phyloP scores from a whole-genome alignment of 1,284 basidiomycete genomes.

The Acaromyces ingoldii region DNA sequence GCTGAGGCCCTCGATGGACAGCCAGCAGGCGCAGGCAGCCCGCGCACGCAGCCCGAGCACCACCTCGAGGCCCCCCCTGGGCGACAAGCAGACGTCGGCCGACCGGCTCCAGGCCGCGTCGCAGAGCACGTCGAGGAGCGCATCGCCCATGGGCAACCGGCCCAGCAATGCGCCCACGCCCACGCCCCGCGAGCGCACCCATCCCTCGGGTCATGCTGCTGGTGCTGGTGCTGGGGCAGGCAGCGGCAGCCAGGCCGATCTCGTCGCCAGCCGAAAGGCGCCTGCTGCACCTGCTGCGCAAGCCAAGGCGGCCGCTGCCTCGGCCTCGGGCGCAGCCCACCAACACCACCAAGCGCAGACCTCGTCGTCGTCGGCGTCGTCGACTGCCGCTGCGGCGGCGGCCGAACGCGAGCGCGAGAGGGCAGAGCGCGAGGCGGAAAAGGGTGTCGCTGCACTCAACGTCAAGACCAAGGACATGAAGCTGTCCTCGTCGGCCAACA shows the following conservation, averaged over 20 bases:
- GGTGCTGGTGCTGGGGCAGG: neutral
- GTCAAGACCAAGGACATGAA: constrained; percentile 48
- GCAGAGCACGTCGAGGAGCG: constrained; percentile 1
- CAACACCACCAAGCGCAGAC: too few relatives aligned
- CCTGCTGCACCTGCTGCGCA: constrained; percentile 26
- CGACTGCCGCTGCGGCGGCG: neutral
- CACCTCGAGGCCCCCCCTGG: neutral
- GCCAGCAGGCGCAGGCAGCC: too few relatives aligned
- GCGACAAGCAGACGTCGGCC: too few relatives aligned
- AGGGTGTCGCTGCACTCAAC: constrained; percentile 28
- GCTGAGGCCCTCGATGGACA: too few relatives aligned
- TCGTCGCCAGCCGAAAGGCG: constrained; percentile 39
- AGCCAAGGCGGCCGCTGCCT: neutral
- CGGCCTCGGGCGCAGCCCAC: neutral
- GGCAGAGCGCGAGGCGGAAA: constrained; percentile 6
- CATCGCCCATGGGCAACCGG: constrained; percentile 1
- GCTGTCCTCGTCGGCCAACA: constrained; percentile 16
- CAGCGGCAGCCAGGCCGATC: constrained; percentile 11
- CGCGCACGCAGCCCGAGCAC: neutral
- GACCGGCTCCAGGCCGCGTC: neutral
- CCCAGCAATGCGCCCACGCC: constrained; percentile 11
- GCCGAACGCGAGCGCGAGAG: neutral
- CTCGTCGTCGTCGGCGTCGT: neutral
- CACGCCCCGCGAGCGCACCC: constrained; percentile 1
- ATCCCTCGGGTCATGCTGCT: neutral